Percentiles rank a stretch among this genome's conserved stretches.
Conservation (phyloP, 768 basidiomycete species). For the Neoboletus brunneissimus region DNA sequence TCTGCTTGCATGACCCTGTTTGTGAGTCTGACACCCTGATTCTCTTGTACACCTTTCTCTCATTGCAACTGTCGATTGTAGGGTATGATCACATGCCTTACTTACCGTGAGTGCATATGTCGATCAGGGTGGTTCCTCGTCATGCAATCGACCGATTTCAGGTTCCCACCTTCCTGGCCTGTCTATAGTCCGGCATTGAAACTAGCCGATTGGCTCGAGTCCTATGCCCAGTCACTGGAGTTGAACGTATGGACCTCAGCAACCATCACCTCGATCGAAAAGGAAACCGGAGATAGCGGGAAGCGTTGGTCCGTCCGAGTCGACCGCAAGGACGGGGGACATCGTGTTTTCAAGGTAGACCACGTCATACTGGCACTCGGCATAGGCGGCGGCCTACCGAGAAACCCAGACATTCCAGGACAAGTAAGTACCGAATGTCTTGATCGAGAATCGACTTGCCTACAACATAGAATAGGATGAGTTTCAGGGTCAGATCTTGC, state of each 20-base stretch:
- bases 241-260: constrained; percentile 64
- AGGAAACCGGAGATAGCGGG: constrained; percentile 31
- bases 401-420: constrained; percentile 44
- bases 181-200: constrained; percentile 52
- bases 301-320: constrained; percentile 45
- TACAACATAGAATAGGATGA: constrained; percentile 37
- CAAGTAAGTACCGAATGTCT: constrained; percentile 30
- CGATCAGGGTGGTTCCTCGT: neutral
- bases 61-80: constrained; percentile 3
- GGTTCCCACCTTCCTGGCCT: constrained; percentile 61
- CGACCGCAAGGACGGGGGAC: constrained; percentile 32
- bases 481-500: constrained; percentile 62
- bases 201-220: constrained; percentile 68
- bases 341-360: constrained; percentile 42
- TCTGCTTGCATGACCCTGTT: constrained; percentile 34
- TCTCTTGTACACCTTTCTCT: neutral
- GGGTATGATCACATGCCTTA: constrained; percentile 53
- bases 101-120: constrained; percentile 43
- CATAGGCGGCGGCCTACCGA: constrained; percentile 42
- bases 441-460: neutral
- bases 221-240: constrained; percentile 57
- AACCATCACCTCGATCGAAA: constrained; percentile 25
- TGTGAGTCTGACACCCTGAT: constrained; percentile 18
- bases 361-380: constrained; percentile 53
- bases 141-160: constrained; percentile 15